A percentile compares a stretch with the other conserved stretches of the same genome.
These are phyloP conservation scores for Melastoma malabathricum DNA, from an alignment of 345 rosid species.

Conservation along the genomic window DNA sequence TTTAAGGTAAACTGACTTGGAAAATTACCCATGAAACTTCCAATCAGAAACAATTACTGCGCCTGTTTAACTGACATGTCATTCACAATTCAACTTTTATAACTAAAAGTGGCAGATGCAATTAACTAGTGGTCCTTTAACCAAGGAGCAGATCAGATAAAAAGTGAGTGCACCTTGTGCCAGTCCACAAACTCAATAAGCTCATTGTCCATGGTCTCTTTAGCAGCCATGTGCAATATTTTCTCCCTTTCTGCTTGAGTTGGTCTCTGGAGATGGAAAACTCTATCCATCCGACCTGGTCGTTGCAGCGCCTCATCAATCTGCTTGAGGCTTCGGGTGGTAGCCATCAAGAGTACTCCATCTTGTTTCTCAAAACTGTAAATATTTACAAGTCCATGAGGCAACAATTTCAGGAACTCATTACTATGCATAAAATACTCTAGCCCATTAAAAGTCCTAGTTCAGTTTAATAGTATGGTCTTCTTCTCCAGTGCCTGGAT, in stretches of 20 bases:
- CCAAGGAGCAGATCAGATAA: not conserved
- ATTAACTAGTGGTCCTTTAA: conserved; percentile 1
- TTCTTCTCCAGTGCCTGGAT: too few species aligned
- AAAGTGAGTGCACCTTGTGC: conserved; percentile 51
- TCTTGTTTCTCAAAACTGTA: conserved; percentile 93
- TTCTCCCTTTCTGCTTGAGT: conserved; percentile 86
- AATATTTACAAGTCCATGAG: not conserved
- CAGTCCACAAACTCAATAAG: conserved; percentile 72
- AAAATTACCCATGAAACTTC: too few species aligned
- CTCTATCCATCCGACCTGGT: conserved; percentile 96
- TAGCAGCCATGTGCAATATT: conserved; percentile 59
- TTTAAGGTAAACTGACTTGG: too few species aligned
- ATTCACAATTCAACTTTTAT: not conserved
- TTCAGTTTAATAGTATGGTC: too few species aligned
- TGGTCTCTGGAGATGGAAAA: conserved; percentile 81
- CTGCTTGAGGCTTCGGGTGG: conserved; percentile 77
- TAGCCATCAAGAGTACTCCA: conserved; percentile 97
- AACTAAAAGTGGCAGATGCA: not conserved
- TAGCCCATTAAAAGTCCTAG: too few species aligned
- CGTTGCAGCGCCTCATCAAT: conserved; percentile 85
- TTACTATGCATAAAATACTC: not conserved
- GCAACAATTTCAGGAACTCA: conserved; percentile 1
- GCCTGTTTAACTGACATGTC: not conserved
- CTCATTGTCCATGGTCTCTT: conserved; percentile 76
- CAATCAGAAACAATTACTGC: too few species aligned